Evolutionary conservation across 768 basidiomycete genomes (phyloP), one percentile per base, ranked within the genome.

Genomic region (Boletellus sp.): DNA sequence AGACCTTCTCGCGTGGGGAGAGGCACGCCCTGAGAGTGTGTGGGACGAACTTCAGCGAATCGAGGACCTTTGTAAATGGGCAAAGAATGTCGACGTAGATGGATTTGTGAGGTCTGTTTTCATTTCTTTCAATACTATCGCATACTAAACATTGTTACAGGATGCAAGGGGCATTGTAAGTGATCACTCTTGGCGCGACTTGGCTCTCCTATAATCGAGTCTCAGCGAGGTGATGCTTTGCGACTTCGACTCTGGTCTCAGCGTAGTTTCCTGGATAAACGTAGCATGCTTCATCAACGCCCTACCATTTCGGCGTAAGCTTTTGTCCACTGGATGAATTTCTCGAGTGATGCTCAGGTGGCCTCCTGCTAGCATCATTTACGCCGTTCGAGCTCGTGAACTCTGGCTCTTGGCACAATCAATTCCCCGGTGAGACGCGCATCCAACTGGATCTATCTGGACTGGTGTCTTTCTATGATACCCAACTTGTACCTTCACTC

Each of bases 401-500:
- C 15, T 33, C 65, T 0, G 66, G 48, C 33, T 52, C 59, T 2
- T 56, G 67, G 64, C 59, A 68, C 22, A 48, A 63, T 36, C 56
- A 5, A 15, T 54, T 54, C 23, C 66, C 66, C 0, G 66, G 64
- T 7, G 66, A 65, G 28, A 56, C 51, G 4, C 65, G 65, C 5
- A 42, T 66, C 39, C 45, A 53, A n/a, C 40, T 67, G 13, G 38
- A 57, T 35, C 32, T 58, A 17, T 16, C 56, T 15, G 38, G 55
- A 19, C 31, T 64, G 26, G 48, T 62, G 6, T 49, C 67, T 6
- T 66, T 68, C 46, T 68, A 68, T 19, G 65, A 67, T 26, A 55
- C 56, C 12, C 42, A 52, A 32, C 48, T 64, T 8, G 56, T 33
- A 2, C 54, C 61, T 17, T 59, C 63, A 16, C 40, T 61, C 13